These are phyloP conservation scores for Didymella keratinophila DNA, from an alignment of 2,329 filamentous ascomycete genomes.

Conservation along the genomic window DNA sequence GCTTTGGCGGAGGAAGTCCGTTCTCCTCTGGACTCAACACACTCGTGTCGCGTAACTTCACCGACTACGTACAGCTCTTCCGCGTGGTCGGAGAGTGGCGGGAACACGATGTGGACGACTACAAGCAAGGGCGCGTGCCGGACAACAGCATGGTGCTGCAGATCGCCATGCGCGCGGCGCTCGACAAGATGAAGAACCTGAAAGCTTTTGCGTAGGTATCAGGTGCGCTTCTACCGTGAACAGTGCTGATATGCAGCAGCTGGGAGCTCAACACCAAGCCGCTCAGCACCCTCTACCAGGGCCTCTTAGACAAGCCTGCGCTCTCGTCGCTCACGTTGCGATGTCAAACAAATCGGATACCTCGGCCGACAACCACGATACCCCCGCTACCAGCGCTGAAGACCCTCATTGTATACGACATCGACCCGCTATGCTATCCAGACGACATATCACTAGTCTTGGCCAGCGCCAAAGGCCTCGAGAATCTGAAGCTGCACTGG, in stretches of 20 bases:
- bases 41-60: conserved; percentile 64
- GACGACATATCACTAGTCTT: conserved; percentile 68
- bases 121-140: conserved; percentile 66
- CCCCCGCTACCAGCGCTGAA: conserved; percentile 65
- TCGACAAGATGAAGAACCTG: conserved; percentile 66
- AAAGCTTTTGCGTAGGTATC: conserved; percentile 59
- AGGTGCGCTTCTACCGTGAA: background rate
- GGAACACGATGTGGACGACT: conserved; percentile 65
- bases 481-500: conserved; percentile 66
- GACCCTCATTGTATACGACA: conserved; percentile 63
- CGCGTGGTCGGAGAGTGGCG: conserved; percentile 64
- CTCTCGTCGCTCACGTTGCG: conserved; percentile 63
- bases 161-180: conserved; percentile 64
- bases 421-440: conserved; percentile 70
- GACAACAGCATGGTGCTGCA: conserved; percentile 71
- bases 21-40: conserved; percentile 70
- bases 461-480: conserved; percentile 61
- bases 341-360: conserved; percentile 64
- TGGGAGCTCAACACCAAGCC: conserved; percentile 70
- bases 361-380: conserved; percentile 64
- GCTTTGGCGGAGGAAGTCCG: conserved; percentile 68
- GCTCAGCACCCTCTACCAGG: conserved; percentile 65
- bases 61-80: conserved; percentile 61
- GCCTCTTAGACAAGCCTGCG: conserved; percentile 59
- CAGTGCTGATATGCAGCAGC: conserved; percentile 44